phyloP scores from a whole-genome alignment of 2,329 filamentous ascomycete species.

The Neofusicoccum sp. region DNA sequence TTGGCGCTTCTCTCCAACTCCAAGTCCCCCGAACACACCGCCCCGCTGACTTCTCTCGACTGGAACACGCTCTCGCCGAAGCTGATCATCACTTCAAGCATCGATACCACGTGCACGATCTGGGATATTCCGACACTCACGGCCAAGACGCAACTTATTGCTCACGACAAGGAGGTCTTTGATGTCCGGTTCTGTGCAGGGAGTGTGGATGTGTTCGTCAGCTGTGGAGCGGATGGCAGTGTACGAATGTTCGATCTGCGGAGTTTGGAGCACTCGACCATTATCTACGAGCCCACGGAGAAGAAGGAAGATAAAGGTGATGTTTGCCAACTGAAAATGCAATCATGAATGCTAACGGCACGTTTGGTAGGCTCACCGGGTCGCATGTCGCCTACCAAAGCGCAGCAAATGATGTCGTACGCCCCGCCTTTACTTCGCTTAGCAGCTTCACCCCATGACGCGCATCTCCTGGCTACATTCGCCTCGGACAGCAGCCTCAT shows the following conservation, averaged over 20 bases:
- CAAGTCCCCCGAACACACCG: conserved; percentile 97
- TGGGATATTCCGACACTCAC: conserved; percentile 99
- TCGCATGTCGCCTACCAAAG: conserved; percentile 68
- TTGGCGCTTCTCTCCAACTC: conserved; percentile 93
- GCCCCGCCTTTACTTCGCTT: conserved; percentile 70
- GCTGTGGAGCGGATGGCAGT: conserved; percentile 94
- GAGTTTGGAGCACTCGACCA: conserved; percentile 95
- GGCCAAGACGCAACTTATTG: conserved; percentile 96
- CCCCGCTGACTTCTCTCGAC: conserved; percentile 90
- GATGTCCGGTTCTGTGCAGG: conserved; percentile 98
- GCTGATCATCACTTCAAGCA: conserved; percentile 92
- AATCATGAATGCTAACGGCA: conserved; percentile 15
- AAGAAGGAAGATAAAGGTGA: conserved; percentile 59
- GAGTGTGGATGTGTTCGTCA: conserved; percentile 97
- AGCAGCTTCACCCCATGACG: conserved; percentile 91
- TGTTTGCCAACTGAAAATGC: conserved; percentile 21
- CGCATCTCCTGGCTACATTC: conserved; percentile 94
- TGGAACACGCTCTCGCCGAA: conserved; percentile 98
- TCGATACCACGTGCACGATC: conserved; percentile 98
- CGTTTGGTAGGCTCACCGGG: conserved; percentile 43
- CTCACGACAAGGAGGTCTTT: conserved; percentile 98
- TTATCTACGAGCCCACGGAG: conserved; percentile 95
- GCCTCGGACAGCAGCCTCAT: conserved; percentile 89
- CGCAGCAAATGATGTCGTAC: conserved; percentile 69
- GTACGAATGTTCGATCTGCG: conserved; percentile 98